Conservation (phyloP, 192 early-diverging fungal genomes). For the Mortierella hygrophila region DNA sequence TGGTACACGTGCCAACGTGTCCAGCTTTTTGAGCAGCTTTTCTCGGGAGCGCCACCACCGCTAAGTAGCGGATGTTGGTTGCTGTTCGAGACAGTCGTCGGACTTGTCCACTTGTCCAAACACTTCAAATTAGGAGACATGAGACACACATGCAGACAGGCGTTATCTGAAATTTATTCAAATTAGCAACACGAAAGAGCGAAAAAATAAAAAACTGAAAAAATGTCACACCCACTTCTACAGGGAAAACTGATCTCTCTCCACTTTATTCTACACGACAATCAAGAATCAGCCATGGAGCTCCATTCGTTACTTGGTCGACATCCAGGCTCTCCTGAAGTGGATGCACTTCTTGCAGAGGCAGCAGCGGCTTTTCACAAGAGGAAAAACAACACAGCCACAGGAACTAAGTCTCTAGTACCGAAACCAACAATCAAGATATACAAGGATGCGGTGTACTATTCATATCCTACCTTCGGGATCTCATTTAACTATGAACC, state of each 20-base stretch:
- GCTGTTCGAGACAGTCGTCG: too few relatives aligned
- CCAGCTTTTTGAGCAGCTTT: constrained; percentile 43
- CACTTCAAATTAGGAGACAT: neutral
- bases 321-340: constrained; percentile 9
- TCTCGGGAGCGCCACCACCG: constrained; percentile 21
- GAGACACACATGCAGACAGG: neutral
- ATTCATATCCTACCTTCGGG: constrained; percentile 55
- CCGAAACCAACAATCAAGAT: constrained; percentile 40
- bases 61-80: neutral
- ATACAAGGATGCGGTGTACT: constrained; percentile 57
- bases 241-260: neutral
- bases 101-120: too few relatives aligned
- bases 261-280: neutral
- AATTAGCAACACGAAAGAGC: too few relatives aligned
- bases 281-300: constrained; percentile 20
- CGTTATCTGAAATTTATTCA: too few relatives aligned
- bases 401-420: neutral
- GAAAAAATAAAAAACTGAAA: neutral
- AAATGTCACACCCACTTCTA: neutral
- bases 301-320: constrained; percentile 31
- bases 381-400: too few relatives aligned
- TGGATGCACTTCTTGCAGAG: neutral
- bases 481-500: constrained; percentile 60
- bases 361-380: neutral
- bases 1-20: constrained; percentile 25